Base-by-base conservation (phyloP, 805 yeast species). In the Zygosaccharomyces pseudorouxii region DNA sequence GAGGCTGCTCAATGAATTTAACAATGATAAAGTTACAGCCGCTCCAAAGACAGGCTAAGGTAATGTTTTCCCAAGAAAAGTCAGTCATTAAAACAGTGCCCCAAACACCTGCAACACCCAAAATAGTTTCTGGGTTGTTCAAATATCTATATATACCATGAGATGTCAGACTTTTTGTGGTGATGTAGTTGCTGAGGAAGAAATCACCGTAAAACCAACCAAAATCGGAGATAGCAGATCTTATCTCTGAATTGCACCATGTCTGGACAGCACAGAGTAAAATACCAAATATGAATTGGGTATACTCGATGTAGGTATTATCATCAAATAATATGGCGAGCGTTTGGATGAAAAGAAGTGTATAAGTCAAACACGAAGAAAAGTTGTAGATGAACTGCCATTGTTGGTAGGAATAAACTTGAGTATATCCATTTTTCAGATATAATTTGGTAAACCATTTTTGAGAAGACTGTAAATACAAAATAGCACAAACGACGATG, bases 161-260 rank as follows among this genome's bases (percentile, higher is more conserved):
- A 53, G 83, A 83, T 0, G 90, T 81, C 55, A 86, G 71, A 54
- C 72, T 72, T 6, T 77, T 67, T 48, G 71, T 72, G 20, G 71
- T 71, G 18, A 74, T 68, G 16, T 76, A 70, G 45, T 74, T 77
- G 31, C 85, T 80, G 49, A 84, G 69, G 66, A 86, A 86, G 67
- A 86, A 86, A 64, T 86, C 95, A 49, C 95, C 95, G 64, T 83
- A 86, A 59, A 86, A 86, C 93, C 93, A 86, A n/a, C 95, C 93
- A 65, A 82, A 85, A 52, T 84, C 84, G 2, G 92, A 92, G 54
- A 86, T 80, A 43, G 86, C 80, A 38, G 79, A 78, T 54, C 81
- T 75, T 31, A 86, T 84, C 27, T 88, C 84, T 20, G 73, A 57
- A 55, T 84, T 80, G 30, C 88, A 83, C 84, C 88, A 81, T 14